Evolutionary conservation across 2,329 filamentous ascomycete species (phyloP), one percentile per base, ranked within the genome.

Genomic region (Colletotrichum trifolii): DNA sequence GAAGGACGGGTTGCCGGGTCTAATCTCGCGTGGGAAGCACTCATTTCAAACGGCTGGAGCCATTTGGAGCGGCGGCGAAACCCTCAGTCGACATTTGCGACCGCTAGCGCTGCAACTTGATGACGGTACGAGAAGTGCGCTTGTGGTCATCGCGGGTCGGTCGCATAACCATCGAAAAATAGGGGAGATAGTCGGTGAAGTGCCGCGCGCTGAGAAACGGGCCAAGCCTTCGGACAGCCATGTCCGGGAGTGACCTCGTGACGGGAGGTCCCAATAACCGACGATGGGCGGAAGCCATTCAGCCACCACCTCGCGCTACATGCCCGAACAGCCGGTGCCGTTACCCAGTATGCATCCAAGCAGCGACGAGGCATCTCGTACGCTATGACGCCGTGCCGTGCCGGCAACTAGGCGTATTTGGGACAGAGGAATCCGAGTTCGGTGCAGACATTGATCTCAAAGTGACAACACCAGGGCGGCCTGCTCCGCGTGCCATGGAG

Each of bases 1-100:
- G 63, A 48, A 50, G 53, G 50, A 8, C 10, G 25, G 33, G 43
- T 9, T 56, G 45, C 48, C 56, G 45, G 61, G 61, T 43, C 40
- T 59, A 68, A 67, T 67, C 40, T 68, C 67, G 60, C 67, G 56
- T 65, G 46, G 60, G 48, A 33, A 65, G 40, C 34, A 38, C 43
- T 61, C 54, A 61, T 65, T 67, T 66, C 50, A 25, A 25, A 64
- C 33, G 60, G 43, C 54, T 39, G 60, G 49, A 64, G 53, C 63
- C 53, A 52, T 54, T 40, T 35, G 43, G 53, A 35, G 25, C 45
- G 25, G 61, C 49, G 46, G 60, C 49, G 61, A 55, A 60, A 40
- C 55, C 38, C 36, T 38, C 52, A 40, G 42, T 47, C 39, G 49
- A 42, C 45, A 39, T 49, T 35, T 38, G 49, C 48, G 33, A n/a